Percentiles rank a stretch among this genome's conserved stretches.
These are phyloP conservation scores for Jaapia argillacea DNA, from an alignment of 768 basidiomycete species.

Conservation along the genomic window DNA sequence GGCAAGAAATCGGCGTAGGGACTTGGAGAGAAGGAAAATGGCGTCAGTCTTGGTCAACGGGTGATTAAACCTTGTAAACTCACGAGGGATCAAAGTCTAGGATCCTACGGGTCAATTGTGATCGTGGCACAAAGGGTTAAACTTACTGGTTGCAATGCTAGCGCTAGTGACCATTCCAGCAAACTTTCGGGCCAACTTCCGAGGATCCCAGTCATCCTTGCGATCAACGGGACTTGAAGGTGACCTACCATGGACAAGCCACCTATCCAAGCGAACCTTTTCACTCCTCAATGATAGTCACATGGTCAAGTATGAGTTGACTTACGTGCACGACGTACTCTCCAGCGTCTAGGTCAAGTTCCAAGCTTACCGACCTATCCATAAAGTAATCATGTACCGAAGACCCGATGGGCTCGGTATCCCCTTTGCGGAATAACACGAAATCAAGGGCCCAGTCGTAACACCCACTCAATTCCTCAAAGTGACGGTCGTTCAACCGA, in stretches of 20 bases:
- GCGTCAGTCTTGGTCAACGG: background rate
- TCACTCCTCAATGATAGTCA: background rate
- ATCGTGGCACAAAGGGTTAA: background rate
- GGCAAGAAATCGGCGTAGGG: background rate
- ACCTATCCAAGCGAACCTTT: background rate
- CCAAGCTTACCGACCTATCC: background rate
- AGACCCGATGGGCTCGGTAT: background rate
- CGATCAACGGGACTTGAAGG: background rate
- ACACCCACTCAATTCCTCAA: background rate
- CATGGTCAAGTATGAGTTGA: background rate
- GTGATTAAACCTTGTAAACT: no score
- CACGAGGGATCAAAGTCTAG: background rate
- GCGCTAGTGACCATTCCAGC: background rate
- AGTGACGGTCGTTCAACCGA: background rate
- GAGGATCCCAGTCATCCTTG: background rate
- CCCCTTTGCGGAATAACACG: background rate
- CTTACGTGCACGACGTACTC: background rate
- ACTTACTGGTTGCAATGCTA: background rate
- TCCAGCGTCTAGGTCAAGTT: background rate
- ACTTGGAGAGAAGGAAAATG: background rate
- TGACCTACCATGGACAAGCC: background rate
- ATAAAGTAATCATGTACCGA: background rate
- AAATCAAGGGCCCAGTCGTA: background rate
- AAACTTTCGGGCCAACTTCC: background rate
- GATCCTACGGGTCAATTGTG: background rate